Evolutionary conservation across 2,329 filamentous ascomycete genomes (phyloP), one percentile per base, ranked within the genome.

Genomic region (Penicillium sp.): DNA sequence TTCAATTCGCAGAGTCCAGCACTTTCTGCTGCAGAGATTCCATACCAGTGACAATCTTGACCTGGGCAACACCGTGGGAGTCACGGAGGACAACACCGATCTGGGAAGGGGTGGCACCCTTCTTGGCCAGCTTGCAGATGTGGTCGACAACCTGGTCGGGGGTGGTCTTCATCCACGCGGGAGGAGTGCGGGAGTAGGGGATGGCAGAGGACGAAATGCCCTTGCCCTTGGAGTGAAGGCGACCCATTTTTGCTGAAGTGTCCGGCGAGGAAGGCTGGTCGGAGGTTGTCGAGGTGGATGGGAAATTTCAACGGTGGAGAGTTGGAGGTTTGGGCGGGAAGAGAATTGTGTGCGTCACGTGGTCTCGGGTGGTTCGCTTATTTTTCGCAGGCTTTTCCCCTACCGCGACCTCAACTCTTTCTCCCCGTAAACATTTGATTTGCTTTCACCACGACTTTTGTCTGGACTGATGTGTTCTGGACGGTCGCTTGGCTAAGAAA

Each of bases 171-270:
- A 97, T 83, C 94, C 94, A 99, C 68, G 92, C 84, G 58, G 94
- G 92, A 63, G 91, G 77, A 69, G 84, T 86, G 81, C 94, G 92
- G 67, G 90, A 96, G 87, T 97, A 99, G 74, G 95, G 94, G 79
- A 97, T 81, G 72, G 94, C 90, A 61, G 90, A 96, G 81, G 90
- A 80, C 67, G 90, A 91, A 81, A 99, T 99, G 80, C 94, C 95
- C 90, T 97, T 97, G 83, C 94, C 92, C 74, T 96, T 96, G 85
- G 84, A 89, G 88, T 99, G 95, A 88, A 97, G 87, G 84, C 92
- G 87, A 87, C 92, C 66, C 66, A 69, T 69, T 67, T 58, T 68
- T 65, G 60, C 55, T 58, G 62, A 61, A 60, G 56, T 63, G 61
- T 61, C 63, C 61, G 59, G 54, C 53, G 62, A 56, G 60, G 58